phyloP scores from a whole-genome alignment of 2,329 filamentous ascomycete species.

The Huntiella moniliformis region DNA sequence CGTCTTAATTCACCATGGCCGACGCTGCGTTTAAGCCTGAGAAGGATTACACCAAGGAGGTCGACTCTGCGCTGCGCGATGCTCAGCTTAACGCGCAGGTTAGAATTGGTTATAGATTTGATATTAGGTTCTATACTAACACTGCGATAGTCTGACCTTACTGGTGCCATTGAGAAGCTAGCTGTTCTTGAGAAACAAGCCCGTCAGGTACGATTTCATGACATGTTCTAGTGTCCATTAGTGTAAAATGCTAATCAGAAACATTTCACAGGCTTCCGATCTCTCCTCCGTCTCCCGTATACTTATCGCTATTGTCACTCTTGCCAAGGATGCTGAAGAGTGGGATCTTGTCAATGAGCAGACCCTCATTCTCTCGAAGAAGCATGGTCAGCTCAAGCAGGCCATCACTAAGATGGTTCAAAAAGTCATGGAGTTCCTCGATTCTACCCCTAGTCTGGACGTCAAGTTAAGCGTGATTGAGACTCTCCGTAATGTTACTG shows the following conservation, averaged over 20 bases:
- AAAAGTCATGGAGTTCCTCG: slow-evolving; percentile 79
- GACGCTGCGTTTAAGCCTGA: slow-evolving; percentile 76
- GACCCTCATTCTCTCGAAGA: slow-evolving; percentile 89
- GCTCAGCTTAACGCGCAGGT: slow-evolving; percentile 81
- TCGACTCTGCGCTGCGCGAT: slow-evolving; percentile 77
- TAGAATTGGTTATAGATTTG: slow-evolving; percentile 41
- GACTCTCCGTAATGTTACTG: slow-evolving; percentile 84
- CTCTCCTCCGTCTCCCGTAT: slow-evolving; percentile 84
- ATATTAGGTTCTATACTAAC: slow-evolving; percentile 19
- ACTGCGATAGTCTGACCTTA: slow-evolving; percentile 46
- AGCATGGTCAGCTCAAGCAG: slow-evolving; percentile 98
- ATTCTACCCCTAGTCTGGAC: slow-evolving; percentile 66
- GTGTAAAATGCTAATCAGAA: slow-evolving; percentile 15
- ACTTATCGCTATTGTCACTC: slow-evolving; percentile 71
- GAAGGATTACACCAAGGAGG: slow-evolving; percentile 97
- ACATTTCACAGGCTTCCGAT: slow-evolving; percentile 58
- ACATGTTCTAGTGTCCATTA: not conserved
- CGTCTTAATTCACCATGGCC: slow-evolving; percentile 39
- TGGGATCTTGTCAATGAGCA: slow-evolving; percentile 96
- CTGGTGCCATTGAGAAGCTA: slow-evolving; percentile 85
- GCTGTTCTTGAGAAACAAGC: slow-evolving; percentile 86
- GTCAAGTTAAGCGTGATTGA: slow-evolving; percentile 89
- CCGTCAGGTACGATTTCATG: slow-evolving; percentile 50
- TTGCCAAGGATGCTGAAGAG: slow-evolving; percentile 83
- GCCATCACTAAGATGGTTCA: slow-evolving; percentile 99